phyloP scores from a whole-genome alignment of 148 eudicot species.

The Vaccinium macrocarpon region DNA sequence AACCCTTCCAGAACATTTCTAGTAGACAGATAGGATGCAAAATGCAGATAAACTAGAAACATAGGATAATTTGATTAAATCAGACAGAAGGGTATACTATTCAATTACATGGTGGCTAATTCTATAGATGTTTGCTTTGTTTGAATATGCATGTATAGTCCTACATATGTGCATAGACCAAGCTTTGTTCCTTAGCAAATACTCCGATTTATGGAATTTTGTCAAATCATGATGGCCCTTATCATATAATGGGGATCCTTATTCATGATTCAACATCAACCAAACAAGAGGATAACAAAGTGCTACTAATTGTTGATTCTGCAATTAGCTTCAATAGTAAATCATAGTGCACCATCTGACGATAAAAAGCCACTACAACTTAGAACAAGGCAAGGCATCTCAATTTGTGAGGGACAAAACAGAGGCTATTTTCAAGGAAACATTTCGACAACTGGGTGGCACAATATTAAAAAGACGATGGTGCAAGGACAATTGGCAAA shows the following conservation, averaged over 20 bases:
- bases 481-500: not conserved
- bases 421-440: not conserved
- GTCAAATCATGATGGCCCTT: not conserved
- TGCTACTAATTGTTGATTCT: not conserved
- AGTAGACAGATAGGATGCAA: not conserved
- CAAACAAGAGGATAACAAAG: not conserved
- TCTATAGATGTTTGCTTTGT: not conserved
- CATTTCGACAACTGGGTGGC: not conserved
- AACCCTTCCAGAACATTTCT: not conserved
- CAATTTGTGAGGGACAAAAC: not conserved
- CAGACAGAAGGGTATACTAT: not conserved
- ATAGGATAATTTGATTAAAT: not conserved
- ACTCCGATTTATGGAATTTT: not conserved
- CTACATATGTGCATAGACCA: not conserved
- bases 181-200: not conserved
- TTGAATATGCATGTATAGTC: not conserved
- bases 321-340: not conserved
- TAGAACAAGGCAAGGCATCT: not conserved
- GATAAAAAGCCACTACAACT: slow-evolving; percentile 6
- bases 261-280: not conserved
- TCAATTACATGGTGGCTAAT: not conserved
- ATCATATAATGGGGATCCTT: too few relatives aligned
- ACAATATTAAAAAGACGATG: not conserved
- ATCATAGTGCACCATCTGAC: slow-evolving; percentile 6
- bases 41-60: not conserved